Base-by-base conservation (phyloP, 495 filamentous ascomycete species). In the Penicillium lagena region DNA sequence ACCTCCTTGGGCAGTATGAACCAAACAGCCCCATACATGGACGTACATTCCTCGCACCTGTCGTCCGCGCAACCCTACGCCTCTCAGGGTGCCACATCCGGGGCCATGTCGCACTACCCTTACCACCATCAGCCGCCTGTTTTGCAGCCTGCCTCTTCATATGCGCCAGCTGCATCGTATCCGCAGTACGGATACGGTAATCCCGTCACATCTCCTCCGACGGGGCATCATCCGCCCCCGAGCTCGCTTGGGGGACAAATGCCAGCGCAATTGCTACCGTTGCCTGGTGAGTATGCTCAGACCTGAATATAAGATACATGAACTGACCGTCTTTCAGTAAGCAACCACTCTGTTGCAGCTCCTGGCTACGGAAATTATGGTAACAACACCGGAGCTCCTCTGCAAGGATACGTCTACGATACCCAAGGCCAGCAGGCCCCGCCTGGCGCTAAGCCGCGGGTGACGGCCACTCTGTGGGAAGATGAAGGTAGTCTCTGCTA, bases 401-500 rank as follows among this genome's bases (percentile, higher is more conserved):
- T 74, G 46, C 81, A 81, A 56, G 76, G 79, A 6, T 68, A 49
- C 40, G 55, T 68, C 3, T 90, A 87, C 58, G 93, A 98, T 61
- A 79, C 81, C 0, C 93, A 88, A 9, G 93, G 93, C n/a, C 93
- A 98, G 66, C 64, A 93, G 29, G 86, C 89, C 28, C 93, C 93
- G 9, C 87, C 87, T n/a, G 94, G 94, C 4, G 94, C 96, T 75
- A 97, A 96, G 71, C 93, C 93, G n/a, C 76, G 91, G 46, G 93
- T 98, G 3, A 97, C 93, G 3, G 93, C 94, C 11, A 98, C 94
- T 6, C 62, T 98, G 38, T 98, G 93, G 93, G 93, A 98, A 68
- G 93, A 98, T 58, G 93, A 98, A 60, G 93, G 93, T 7, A 96
- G 89, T 56, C 72, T 98, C 36, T 98, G 93, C 67, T 98, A 97